These are phyloP conservation scores for Oryza meyeriana DNA, from an alignment of 176 grass and related monocot species.

Conservation along the genomic window DNA sequence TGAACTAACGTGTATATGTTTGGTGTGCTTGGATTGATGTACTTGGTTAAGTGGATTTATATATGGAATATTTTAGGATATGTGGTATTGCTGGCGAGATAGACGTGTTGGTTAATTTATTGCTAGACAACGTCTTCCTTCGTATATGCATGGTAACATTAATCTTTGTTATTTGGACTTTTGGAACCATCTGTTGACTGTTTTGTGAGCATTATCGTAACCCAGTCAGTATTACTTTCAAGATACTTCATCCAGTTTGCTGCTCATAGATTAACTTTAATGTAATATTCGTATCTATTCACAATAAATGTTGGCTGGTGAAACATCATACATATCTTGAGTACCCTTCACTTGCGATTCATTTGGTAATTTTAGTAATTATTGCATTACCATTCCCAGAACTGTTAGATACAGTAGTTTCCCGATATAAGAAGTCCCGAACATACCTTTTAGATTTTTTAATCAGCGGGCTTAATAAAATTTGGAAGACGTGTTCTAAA, in stretches of 20 bases:
- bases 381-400: not conserved
- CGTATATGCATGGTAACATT: not conserved
- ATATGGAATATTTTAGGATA: not conserved
- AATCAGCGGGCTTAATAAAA: not conserved
- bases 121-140: not conserved
- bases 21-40: not conserved
- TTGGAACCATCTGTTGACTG: conserved; percentile 3
- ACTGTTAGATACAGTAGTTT: not conserved
- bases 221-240: not conserved
- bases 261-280: not conserved
- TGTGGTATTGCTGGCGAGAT: conserved; percentile 4
- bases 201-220: not conserved
- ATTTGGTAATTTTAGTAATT: not conserved
- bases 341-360: not conserved
- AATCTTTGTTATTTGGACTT: not conserved
- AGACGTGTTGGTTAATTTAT: not conserved
- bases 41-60: not conserved
- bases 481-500: not conserved
- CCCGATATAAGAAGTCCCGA: not conserved
- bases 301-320: conserved; percentile 3
- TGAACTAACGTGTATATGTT: not conserved
- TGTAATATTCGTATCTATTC: conserved; percentile 4
- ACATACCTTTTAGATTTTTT: not conserved
- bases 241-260: conserved; percentile 22
- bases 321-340: not conserved